These are phyloP conservation scores for Phytophthora lateralis DNA, from an alignment of 352 stramenopile genomes.

Conservation along the genomic window DNA sequence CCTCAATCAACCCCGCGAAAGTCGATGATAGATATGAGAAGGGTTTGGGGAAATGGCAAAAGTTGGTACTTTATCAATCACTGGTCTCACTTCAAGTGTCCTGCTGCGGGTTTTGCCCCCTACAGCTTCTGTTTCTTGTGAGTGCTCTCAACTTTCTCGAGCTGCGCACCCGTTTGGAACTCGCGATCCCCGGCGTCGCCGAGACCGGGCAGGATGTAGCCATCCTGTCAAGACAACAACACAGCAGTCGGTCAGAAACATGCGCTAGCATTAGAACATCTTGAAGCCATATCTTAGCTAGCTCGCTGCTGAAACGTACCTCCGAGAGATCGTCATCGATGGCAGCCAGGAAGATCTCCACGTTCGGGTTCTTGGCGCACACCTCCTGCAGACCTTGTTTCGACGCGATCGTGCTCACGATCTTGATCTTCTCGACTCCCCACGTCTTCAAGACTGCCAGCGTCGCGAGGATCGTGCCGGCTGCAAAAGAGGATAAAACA, in stretches of 20 bases:
- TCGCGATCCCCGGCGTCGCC: conserved; percentile 85
- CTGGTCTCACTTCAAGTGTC: conserved; percentile 15
- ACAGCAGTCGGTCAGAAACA: conserved; percentile 28
- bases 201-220: conserved; percentile 83
- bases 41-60: neutral
- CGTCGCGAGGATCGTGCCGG: conserved; percentile 94
- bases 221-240: conserved; percentile 49
- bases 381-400: conserved; percentile 90
- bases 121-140: conserved; percentile 74
- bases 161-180: conserved; percentile 74
- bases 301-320: conserved; percentile 32
- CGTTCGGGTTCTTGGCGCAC: conserved; percentile 72
- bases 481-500: conserved; percentile 26
- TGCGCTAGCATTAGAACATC: conserved; percentile 14
- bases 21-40: neutral
- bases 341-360: conserved; percentile 78
- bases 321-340: conserved; percentile 82
- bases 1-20: neutral
- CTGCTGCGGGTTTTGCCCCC: neutral
- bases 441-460: conserved; percentile 96
- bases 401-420: conserved; percentile 94
- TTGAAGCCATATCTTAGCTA: conserved; percentile 34
- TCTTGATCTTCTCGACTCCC: conserved; percentile 93
- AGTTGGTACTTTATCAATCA: neutral
- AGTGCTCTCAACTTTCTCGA: conserved; percentile 36